Evolutionary conservation across 2,329 filamentous ascomycete species (phyloP).

Genomic region (Sphaceloma murrayae): DNA sequence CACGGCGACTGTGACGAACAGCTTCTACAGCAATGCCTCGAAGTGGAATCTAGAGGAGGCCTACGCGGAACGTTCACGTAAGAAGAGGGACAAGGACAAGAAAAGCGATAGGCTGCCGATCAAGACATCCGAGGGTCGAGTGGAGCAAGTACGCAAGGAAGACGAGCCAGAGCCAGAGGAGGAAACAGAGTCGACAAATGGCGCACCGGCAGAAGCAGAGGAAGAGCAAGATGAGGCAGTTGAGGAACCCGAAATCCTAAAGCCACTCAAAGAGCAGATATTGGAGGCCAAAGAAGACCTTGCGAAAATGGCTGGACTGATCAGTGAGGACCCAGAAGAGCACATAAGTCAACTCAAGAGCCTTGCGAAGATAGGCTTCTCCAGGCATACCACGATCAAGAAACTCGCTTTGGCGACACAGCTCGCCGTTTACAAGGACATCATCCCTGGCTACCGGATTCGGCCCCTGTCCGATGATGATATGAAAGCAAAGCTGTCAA

Average conservation of each 20-base stretch:
- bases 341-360: slow-evolving; percentile 70
- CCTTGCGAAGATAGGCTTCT: slow-evolving; percentile 63
- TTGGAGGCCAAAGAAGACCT: slow-evolving; percentile 84
- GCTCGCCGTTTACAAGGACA: slow-evolving; percentile 83
- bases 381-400: slow-evolving; percentile 62
- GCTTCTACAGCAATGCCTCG: slow-evolving; percentile 51
- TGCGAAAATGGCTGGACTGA: slow-evolving; percentile 64
- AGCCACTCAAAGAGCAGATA: slow-evolving; percentile 69
- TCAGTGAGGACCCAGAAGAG: slow-evolving; percentile 92
- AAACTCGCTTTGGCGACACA: slow-evolving; percentile 82
- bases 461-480: slow-evolving; percentile 68
- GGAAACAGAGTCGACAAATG: slow-evolving; percentile 24
- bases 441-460: slow-evolving; percentile 94
- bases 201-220: slow-evolving; percentile 38
- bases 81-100: slow-evolving; percentile 66
- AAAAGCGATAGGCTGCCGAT: slow-evolving; percentile 73
- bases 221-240: slow-evolving; percentile 38
- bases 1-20: slow-evolving; percentile 21
- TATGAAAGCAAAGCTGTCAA: slow-evolving; percentile 71
- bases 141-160: slow-evolving; percentile 49
- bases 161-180: slow-evolving; percentile 42
- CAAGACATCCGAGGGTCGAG: slow-evolving; percentile 67
- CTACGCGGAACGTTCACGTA: slow-evolving; percentile 73
- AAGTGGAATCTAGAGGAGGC: slow-evolving; percentile 88
- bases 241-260: slow-evolving; percentile 50